phyloP scores from a whole-genome alignment of 2,329 filamentous ascomycete genomes.

The Paecilomyces variotii region DNA sequence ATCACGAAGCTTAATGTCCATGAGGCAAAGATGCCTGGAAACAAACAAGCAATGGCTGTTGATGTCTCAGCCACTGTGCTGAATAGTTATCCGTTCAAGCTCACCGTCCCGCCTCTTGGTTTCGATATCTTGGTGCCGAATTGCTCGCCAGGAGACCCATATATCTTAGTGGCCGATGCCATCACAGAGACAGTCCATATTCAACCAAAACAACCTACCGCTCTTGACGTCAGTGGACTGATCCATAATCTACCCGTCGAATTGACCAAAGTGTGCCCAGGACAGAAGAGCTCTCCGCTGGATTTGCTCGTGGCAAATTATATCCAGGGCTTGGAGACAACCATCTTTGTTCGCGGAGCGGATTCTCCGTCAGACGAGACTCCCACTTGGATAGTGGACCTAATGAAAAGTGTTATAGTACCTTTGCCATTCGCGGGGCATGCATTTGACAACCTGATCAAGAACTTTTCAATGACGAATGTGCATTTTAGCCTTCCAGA shows the following conservation, averaged over 20 bases:
- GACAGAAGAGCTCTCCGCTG: conserved; percentile 70
- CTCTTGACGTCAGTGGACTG: conserved; percentile 61
- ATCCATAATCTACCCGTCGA: conserved; percentile 66
- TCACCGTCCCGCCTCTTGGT: conserved; percentile 68
- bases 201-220: conserved; percentile 58
- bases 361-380: conserved; percentile 57
- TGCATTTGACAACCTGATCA: conserved; percentile 73
- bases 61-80: conserved; percentile 65
- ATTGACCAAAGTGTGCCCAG: conserved; percentile 66
- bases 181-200: conserved; percentile 60
- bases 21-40: conserved; percentile 53
- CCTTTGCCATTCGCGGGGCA: conserved; percentile 78
- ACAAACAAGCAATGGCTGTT: conserved; percentile 63
- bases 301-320: conserved; percentile 75
- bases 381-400: conserved; percentile 72
- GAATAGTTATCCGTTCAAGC: conserved; percentile 70
- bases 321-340: conserved; percentile 69
- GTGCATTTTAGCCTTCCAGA: conserved; percentile 81
- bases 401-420: conserved; percentile 73
- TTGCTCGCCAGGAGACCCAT: conserved; percentile 62
- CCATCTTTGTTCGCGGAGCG: conserved; percentile 75
- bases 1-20: conserved; percentile 72
- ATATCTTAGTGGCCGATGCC: conserved; percentile 72
- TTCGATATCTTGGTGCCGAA: conserved; percentile 82
- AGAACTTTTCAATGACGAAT: conserved; percentile 77